A percentile compares a stretch with the other conserved stretches of the same genome.
Conservation (phyloP, 2,329 filamentous ascomycete species). For the Claviceps purpurea region DNA sequence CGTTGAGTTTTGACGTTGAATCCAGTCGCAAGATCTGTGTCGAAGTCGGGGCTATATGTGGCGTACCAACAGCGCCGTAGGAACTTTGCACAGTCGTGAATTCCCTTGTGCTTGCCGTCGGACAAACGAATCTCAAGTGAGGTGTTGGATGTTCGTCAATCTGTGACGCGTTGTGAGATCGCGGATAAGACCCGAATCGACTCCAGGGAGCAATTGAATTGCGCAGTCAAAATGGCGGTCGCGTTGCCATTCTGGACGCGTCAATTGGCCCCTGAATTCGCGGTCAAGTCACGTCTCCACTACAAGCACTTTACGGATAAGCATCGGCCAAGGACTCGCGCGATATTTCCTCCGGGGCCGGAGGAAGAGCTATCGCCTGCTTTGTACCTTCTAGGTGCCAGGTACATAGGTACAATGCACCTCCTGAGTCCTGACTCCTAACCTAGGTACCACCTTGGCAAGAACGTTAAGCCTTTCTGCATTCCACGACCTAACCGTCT, state of each 20-base stretch:
- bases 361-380: too few relatives aligned
- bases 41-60: background rate
- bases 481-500: too few relatives aligned
- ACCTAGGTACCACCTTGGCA: too few relatives aligned
- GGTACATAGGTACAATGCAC: too few relatives aligned
- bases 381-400: too few relatives aligned
- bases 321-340: background rate
- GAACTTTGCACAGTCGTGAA: background rate
- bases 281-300: background rate
- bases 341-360: background rate
- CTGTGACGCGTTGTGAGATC: too few relatives aligned
- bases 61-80: background rate
- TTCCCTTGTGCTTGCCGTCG: too few relatives aligned
- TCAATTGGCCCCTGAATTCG: background rate
- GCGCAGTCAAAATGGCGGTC: background rate
- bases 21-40: background rate
- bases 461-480: too few relatives aligned
- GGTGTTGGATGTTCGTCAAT: too few relatives aligned
- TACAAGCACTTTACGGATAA: background rate
- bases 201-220: background rate
- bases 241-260: constrained; percentile 4
- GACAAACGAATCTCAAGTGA: too few relatives aligned
- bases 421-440: too few relatives aligned
- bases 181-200: background rate
- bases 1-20: too few relatives aligned